Conservation (phyloP, 495 filamentous ascomycete species). For the Jackrogersella multiformis region DNA sequence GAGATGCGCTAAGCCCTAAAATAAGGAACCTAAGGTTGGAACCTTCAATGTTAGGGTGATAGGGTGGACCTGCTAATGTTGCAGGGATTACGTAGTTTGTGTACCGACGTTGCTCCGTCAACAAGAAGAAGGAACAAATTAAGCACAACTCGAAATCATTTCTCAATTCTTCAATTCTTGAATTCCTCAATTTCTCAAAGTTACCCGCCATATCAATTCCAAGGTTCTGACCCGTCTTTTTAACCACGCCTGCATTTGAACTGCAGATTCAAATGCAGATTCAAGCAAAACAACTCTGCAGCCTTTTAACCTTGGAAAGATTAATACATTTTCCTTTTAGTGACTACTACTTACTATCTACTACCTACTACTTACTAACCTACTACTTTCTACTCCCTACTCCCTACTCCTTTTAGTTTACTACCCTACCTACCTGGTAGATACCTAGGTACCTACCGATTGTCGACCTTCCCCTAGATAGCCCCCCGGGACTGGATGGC, state of each 20-base stretch:
- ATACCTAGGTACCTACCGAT: too few species aligned
- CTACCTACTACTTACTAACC: too few species aligned
- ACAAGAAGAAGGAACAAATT: neutral
- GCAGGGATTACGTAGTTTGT: neutral
- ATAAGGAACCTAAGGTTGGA: neutral
- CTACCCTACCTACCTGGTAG: too few species aligned
- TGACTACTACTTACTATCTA: neutral
- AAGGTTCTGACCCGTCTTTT: too few species aligned
- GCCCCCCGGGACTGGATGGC: too few species aligned
- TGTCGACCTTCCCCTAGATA: too few species aligned
- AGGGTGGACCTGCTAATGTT: too few species aligned
- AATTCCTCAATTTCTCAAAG: neutral
- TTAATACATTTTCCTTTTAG: neutral
- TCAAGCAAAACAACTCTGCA: neutral
- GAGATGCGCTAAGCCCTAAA: slow-evolving; percentile 15
- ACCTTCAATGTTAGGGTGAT: too few species aligned
- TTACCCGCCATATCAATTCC: too few species aligned
- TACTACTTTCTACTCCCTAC: too few species aligned
- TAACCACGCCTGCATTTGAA: neutral
- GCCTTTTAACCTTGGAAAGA: neutral
- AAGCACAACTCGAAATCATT: neutral
- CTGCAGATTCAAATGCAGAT: neutral
- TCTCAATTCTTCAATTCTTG: neutral
- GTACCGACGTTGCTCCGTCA: slow-evolving; percentile 10
- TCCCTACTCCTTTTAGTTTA: too few species aligned